Conservation (phyloP, 2,329 filamentous ascomycete genomes). For the Celoporthe dispersa region DNA sequence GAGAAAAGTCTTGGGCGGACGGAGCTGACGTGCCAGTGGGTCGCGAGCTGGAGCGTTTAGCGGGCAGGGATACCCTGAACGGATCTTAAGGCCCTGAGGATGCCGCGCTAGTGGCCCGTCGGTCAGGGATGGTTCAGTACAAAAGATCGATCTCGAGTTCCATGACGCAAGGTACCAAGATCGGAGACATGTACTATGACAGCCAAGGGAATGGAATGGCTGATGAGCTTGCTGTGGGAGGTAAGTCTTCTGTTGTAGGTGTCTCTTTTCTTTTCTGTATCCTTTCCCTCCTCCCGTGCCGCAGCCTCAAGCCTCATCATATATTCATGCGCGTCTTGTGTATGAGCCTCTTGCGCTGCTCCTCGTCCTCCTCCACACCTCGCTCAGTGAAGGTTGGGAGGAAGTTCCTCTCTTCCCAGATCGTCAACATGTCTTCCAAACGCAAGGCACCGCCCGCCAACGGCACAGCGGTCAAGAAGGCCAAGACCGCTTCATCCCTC, state of each 20-base stretch:
- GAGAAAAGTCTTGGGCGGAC: too few species aligned
- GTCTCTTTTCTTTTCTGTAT: neutral
- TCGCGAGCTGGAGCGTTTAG: neutral
- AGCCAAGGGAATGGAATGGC: neutral
- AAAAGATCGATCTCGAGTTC: conserved; percentile 25
- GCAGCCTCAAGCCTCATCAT: neutral
- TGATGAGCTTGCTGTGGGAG: neutral
- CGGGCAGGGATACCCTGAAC: neutral
- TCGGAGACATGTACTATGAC: conserved; percentile 5
- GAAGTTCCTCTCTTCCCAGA: neutral
- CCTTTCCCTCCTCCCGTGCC: neutral
- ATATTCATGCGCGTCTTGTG: conserved; percentile 4
- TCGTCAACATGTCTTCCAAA: conserved; percentile 30
- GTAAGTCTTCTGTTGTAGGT: neutral
- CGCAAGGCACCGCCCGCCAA: conserved; percentile 22
- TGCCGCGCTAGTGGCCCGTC: conserved; percentile 8
- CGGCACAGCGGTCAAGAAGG: conserved; percentile 20
- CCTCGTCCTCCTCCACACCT: neutral
- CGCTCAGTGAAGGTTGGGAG: too few species aligned
- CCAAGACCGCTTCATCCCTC: conserved; percentile 19
- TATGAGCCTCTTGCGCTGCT: neutral
- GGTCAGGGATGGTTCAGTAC: conserved; percentile 3
- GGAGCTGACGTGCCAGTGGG: too few species aligned
- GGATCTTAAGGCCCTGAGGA: too few species aligned
- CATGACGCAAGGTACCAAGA: conserved; percentile 23